Conservation (phyloP, 2,329 filamentous ascomycete species). For the Pyrenochaeta sp. region DNA sequence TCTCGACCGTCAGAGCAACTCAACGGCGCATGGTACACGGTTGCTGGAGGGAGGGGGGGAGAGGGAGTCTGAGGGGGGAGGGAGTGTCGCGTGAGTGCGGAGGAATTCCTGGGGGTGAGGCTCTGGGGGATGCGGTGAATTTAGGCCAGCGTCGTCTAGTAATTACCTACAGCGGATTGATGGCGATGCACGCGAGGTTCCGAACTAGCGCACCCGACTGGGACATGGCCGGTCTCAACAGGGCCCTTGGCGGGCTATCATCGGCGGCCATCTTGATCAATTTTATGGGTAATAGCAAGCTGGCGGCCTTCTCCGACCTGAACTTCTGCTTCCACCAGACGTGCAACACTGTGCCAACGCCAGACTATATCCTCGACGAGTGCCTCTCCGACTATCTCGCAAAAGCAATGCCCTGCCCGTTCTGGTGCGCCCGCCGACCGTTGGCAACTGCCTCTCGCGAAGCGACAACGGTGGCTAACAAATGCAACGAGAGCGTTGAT, state of each 20-base stretch:
- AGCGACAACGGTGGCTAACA: too few species aligned
- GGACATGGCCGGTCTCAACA: not conserved
- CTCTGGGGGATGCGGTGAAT: slow-evolving; percentile 25
- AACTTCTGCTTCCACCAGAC: not conserved
- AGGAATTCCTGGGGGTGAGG: slow-evolving; percentile 21
- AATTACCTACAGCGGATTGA: slow-evolving; percentile 22
- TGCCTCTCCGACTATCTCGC: slow-evolving; percentile 1
- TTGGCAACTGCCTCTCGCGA: too few species aligned
- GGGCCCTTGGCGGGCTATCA: slow-evolving; percentile 1
- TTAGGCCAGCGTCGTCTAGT: slow-evolving; percentile 19
- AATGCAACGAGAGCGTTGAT: too few species aligned
- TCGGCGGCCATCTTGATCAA: slow-evolving; percentile 13
- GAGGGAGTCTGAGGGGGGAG: not conserved
- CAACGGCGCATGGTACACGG: slow-evolving; percentile 30
- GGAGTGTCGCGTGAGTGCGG: slow-evolving; percentile 23
- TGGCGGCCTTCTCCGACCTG: not conserved
- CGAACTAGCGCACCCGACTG: not conserved
- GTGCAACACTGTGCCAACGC: not conserved
- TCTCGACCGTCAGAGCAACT: slow-evolving; percentile 23
- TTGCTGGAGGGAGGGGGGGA: not conserved
- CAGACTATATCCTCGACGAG: not conserved
- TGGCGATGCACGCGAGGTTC: not conserved
- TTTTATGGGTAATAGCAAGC: slow-evolving; percentile 11
- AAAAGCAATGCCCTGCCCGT: not conserved
- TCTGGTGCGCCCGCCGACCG: not conserved